Base-by-base conservation (phyloP, 495 filamentous ascomycete genomes). In the Cryomyces minteri region DNA sequence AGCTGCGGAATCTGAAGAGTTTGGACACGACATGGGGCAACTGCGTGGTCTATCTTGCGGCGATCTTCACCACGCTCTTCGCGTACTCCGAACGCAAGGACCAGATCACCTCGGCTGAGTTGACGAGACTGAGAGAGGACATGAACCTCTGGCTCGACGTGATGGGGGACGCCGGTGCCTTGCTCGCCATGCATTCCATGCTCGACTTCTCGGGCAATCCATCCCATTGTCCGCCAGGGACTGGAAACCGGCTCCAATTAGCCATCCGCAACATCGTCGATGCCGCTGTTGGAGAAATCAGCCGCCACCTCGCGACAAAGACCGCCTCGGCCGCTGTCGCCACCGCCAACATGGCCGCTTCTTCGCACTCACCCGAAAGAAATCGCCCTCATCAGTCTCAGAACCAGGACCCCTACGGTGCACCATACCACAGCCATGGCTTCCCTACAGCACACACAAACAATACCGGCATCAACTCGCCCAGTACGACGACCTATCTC, bases 11-110 rank as follows among this genome's bases (percentile, higher is more conserved):
- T 54, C 76, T 66, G 28, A 67, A 76, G 55, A 76, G 77, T 48
- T 60, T 86, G n/a, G 83, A 88, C 51, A 82, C 78, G 9, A 84
- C 82, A n/a, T 87, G 81, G 81, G 79, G 82, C 48, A 77, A 75
- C 46, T 60, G 69, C 41, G 74, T 80, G 0, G 69, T 82, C 18
- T 84, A 83, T 54, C 66, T 86, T 6, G 72, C 80, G 31, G 80
- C 80, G 5, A 76, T 85, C 40, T 76, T 82, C 44, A 84, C 80
- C 4, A 75, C 71, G 4, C 58, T 88, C 1, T 84, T 82, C 48
- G 78, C 72, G 0, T 68, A 79, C 44, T 82, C 71, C 67, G 71
- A 84, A 49, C 68, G 78, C 47, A 67, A 73, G 39, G 67, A 71
- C 48, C 63, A 71, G n/a, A 71, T 74, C 5, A 73, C 66, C 3